phyloP scores from a whole-genome alignment of 805 yeast species.

The Saturnispora mendoncae region DNA sequence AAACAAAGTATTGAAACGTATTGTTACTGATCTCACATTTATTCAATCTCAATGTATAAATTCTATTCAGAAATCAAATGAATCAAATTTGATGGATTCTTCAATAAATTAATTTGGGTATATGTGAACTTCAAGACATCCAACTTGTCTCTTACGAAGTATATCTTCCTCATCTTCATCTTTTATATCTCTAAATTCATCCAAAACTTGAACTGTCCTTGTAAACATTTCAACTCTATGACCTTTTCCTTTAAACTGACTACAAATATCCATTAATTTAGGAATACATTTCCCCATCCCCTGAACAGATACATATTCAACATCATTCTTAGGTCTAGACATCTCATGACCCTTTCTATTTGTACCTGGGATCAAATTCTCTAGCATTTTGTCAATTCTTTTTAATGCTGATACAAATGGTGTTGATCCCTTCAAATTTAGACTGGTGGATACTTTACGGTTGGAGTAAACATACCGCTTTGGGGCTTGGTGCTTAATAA shows the following conservation, averaged over 20 bases:
- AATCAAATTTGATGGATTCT: neutral
- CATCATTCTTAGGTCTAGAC: conserved; percentile 15
- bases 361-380: conserved; percentile 29
- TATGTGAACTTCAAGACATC: conserved; percentile 39
- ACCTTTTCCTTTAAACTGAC: conserved; percentile 45
- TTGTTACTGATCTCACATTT: conserved; percentile 41
- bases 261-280: conserved; percentile 53
- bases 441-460: conserved; percentile 35
- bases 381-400: conserved; percentile 45
- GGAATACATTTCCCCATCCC: conserved; percentile 75
- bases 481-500: conserved; percentile 49
- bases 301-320: conserved; percentile 42
- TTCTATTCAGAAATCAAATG: conserved; percentile 9
- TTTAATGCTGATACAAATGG: conserved; percentile 71
- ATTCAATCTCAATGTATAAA: conserved; percentile 33
- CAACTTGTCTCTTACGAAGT: conserved; percentile 37
- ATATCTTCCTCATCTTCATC: conserved; percentile 27
- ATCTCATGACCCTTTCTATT: conserved; percentile 32
- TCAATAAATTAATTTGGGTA: conserved; percentile 15
- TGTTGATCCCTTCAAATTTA: conserved; percentile 54
- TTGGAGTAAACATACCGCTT: conserved; percentile 31
- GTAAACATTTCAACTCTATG: conserved; percentile 55
- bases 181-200: conserved; percentile 41
- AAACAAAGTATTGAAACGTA: conserved; percentile 38
- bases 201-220: conserved; percentile 58